phyloP scores from a whole-genome alignment of 148 eudicot genomes.

The Nyssa sinensis region DNA sequence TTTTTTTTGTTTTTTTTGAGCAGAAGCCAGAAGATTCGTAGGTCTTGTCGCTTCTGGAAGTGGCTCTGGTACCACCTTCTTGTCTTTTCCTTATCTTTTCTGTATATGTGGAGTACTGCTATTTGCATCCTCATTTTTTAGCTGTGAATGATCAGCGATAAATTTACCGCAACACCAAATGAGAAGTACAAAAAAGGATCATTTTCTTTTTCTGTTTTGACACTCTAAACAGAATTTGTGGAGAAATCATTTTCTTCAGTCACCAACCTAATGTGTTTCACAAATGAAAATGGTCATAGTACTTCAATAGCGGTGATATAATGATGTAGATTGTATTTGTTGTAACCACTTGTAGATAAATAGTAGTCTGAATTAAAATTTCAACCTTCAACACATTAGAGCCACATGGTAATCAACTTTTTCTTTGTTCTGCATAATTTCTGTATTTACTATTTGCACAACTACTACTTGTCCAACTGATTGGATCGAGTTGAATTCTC shows the following conservation, averaged over 20 bases:
- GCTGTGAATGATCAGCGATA: not conserved
- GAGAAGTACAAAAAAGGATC: not conserved
- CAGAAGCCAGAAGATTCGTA: constrained; percentile 59
- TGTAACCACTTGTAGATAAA: not conserved
- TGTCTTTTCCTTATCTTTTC: not conserved
- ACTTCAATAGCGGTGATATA: not conserved
- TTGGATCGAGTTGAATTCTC: too few species aligned
- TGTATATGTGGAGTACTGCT: not conserved
- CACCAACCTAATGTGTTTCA: not conserved
- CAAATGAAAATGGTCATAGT: not conserved
- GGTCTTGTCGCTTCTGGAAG: constrained; percentile 61
- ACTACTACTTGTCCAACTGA: too few species aligned
- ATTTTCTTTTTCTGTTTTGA: too few species aligned
- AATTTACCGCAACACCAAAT: not conserved
- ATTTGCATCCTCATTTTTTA: not conserved
- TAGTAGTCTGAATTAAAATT: not conserved
- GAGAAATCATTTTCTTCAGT: not conserved
- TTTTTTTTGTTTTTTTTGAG: constrained; percentile 4
- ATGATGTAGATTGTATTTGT: not conserved
- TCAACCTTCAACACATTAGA: not conserved
- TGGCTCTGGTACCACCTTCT: constrained; percentile 67
- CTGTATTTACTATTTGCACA: not conserved
- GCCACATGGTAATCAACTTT: not conserved
- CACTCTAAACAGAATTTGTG: not conserved
- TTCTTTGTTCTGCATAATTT: not conserved